Evolutionary conservation across 495 filamentous ascomycete species (phyloP).

Genomic region (Penicillium flavigenum): DNA sequence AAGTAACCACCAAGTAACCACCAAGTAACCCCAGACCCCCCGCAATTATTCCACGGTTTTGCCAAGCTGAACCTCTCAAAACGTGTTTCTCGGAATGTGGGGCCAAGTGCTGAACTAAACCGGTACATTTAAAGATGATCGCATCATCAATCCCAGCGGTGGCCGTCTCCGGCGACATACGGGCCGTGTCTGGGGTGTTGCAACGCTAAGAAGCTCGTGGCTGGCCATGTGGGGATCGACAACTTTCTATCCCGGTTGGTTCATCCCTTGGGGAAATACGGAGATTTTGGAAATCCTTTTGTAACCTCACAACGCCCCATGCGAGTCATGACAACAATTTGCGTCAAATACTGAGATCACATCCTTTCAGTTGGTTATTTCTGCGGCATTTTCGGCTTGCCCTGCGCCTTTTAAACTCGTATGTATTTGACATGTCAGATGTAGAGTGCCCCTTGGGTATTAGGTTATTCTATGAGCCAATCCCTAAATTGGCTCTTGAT

Average conservation of each 20-base stretch:
- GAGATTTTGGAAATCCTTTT: neutral
- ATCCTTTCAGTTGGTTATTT: neutral
- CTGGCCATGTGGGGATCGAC: slow-evolving; percentile 25
- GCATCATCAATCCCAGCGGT: neutral
- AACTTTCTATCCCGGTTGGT: neutral
- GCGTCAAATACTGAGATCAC: neutral
- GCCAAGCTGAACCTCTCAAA: neutral
- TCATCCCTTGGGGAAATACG: neutral
- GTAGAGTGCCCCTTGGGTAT: neutral
- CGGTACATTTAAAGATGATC: neutral
- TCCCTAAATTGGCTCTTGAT: neutral
- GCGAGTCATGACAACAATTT: slow-evolving; percentile 10
- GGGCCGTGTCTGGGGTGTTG: slow-evolving; percentile 9
- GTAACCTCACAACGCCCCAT: neutral
- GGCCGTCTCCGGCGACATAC: slow-evolving; percentile 11
- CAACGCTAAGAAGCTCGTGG: slow-evolving; percentile 19
- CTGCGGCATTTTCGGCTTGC: neutral
- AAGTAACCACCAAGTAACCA: neutral
- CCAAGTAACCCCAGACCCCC: neutral
- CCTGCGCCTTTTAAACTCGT: neutral
- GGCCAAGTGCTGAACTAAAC: neutral
- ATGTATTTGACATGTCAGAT: slow-evolving; percentile 5
- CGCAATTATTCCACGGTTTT: neutral
- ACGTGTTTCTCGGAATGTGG: neutral
- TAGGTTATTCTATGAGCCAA: neutral